Evolutionary conservation across 2,329 filamentous ascomycete genomes (phyloP).

Genomic region (Ophiostoma quercus): DNA sequence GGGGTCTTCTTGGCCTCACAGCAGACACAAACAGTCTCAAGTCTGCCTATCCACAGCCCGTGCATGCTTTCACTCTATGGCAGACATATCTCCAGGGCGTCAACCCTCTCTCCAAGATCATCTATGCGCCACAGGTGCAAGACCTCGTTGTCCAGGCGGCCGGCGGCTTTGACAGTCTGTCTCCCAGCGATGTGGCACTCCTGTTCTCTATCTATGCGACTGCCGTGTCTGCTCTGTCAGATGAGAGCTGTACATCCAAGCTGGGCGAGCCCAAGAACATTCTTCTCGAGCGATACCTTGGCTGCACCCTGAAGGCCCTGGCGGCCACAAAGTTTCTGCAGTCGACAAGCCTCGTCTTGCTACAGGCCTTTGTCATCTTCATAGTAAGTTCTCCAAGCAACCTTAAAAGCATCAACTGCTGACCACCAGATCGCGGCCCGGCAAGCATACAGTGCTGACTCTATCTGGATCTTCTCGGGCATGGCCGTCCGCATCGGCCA

Average conservation of each 20-base stretch:
- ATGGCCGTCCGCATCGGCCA: neutral
- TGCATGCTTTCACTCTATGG: conserved; percentile 33
- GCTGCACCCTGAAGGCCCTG: neutral
- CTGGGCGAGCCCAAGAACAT: neutral
- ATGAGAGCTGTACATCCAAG: neutral
- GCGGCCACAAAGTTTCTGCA: neutral
- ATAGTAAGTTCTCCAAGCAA: neutral
- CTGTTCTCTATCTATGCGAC: neutral
- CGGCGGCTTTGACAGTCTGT: neutral
- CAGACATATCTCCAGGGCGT: conserved; percentile 47
- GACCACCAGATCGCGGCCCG: conserved; percentile 3
- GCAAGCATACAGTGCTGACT: neutral
- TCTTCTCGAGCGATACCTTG: neutral
- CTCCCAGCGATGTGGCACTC: neutral
- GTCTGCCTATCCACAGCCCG: conserved; percentile 34
- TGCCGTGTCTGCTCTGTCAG: neutral
- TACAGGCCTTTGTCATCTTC: neutral
- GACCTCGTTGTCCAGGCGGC: conserved; percentile 28
- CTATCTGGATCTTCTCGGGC: neutral
- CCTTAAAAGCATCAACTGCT: neutral
- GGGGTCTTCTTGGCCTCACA: neutral
- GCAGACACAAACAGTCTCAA: neutral
- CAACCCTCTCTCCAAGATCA: conserved; percentile 48
- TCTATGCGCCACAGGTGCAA: conserved; percentile 46
- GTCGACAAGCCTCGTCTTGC: neutral